A percentile compares a stretch with the other conserved stretches of the same genome.
These are phyloP conservation scores for Hepatocystis sp. DNA, from an alignment of 169 alveolate genomes.

Conservation along the genomic window DNA sequence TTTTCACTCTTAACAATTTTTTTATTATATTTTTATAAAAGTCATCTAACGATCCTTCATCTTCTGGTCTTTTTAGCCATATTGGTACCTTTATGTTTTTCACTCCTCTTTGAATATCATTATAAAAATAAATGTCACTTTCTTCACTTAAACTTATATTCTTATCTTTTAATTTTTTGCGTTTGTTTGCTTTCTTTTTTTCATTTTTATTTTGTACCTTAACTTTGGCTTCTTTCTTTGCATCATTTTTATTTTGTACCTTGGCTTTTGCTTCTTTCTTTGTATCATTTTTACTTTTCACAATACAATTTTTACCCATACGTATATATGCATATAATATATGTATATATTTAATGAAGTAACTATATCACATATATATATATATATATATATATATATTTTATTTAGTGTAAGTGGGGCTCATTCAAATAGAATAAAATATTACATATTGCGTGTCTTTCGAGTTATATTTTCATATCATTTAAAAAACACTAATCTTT, in stretches of 20 bases:
- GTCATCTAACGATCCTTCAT: conserved; percentile 55
- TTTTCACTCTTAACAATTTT: conserved; percentile 68
- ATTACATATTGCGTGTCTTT: no score
- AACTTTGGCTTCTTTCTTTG: conserved; percentile 3
- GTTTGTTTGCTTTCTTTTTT: no score
- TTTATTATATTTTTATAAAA: conserved; percentile 69
- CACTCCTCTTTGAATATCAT: conserved; percentile 65
- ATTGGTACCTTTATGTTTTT: conserved; percentile 63
- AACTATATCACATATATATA: no score
- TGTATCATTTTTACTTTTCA: conserved; percentile 8
- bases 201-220: no score
- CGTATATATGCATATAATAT: background rate
- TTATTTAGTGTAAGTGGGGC: no score
- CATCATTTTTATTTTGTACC: conserved; percentile 6
- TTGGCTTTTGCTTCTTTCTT: conserved; percentile 8
- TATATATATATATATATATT: no score
- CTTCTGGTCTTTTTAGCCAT: conserved; percentile 74
- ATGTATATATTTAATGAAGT: no score
- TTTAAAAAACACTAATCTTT: no score
- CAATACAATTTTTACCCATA: conserved; percentile 7
- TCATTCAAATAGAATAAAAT: no score
- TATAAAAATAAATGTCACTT: conserved; percentile 69
- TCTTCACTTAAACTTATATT: conserved; percentile 21
- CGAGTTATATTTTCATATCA: no score
- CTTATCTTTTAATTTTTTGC: background rate